Conservation (phyloP, 2,329 filamentous ascomycete genomes). For the Talaromyces albobiverticillius region DNA sequence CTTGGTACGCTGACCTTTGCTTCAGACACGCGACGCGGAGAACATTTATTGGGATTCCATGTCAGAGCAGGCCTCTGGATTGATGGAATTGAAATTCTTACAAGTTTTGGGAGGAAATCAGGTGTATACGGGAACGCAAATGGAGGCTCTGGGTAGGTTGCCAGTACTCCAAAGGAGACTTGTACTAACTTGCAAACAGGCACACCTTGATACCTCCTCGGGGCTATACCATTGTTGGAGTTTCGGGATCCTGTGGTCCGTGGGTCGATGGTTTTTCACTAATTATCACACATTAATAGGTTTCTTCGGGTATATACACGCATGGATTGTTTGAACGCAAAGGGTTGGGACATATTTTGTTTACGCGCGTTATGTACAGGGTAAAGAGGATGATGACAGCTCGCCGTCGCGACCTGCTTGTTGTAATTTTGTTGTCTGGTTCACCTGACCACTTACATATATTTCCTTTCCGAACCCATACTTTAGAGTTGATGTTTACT, state of each 20-base stretch:
- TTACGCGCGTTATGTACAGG: not conserved
- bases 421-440: conserved; percentile 4
- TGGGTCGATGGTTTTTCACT: conserved; percentile 87
- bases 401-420: not conserved
- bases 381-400: not conserved
- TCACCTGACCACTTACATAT: not conserved
- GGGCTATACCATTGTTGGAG: conserved; percentile 83
- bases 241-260: conserved; percentile 74
- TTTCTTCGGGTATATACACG: not conserved
- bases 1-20: not conserved
- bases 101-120: conserved; percentile 82
- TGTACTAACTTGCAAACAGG: conserved; percentile 45
- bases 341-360: no score
- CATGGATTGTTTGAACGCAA: no score
- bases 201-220: conserved; percentile 84
- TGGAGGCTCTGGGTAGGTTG: conserved; percentile 67
- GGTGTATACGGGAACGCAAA: conserved; percentile 76
- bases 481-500: not conserved
- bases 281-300: conserved; percentile 57
- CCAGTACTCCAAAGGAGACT: not conserved
- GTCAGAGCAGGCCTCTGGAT: conserved; percentile 77
- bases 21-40: conserved; percentile 75
- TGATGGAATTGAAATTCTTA: conserved; percentile 85
- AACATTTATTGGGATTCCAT: conserved; percentile 83
- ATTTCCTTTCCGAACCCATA: not conserved